Evolutionary conservation across 306 rosid genomes (phyloP).

Genomic region (Fagus sylvatica): DNA sequence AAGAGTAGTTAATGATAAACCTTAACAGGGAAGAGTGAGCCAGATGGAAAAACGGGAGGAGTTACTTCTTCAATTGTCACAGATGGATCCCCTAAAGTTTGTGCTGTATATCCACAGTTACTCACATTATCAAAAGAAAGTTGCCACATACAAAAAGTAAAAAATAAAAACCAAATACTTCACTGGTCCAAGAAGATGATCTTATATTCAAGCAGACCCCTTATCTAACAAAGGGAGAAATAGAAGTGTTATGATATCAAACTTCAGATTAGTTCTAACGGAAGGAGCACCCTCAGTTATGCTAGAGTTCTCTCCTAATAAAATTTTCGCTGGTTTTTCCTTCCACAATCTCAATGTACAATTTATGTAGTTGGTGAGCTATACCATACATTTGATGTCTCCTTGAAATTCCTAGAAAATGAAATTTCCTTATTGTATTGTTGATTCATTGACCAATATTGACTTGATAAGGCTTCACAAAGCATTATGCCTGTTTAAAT

Average conservation of each 20-base stretch:
- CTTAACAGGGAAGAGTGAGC: constrained; percentile 87
- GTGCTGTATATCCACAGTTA: constrained; percentile 54
- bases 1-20: constrained; percentile 38
- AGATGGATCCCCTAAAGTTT: constrained; percentile 86
- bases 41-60: constrained; percentile 61
- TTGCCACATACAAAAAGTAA: background rate
- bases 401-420: background rate
- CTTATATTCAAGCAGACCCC: background rate
- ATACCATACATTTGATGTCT: background rate
- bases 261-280: background rate
- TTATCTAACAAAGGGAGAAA: background rate
- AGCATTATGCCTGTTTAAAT: background rate
- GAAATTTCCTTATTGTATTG: background rate
- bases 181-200: background rate
- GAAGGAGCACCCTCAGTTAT: background rate
- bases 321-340: background rate
- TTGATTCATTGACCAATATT: background rate
- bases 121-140: constrained; percentile 29
- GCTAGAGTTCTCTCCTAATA: background rate
- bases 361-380: background rate
- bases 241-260: background rate
- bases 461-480: background rate
- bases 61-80: constrained; percentile 84
- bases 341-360: background rate
- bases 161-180: background rate